phyloP scores from a whole-genome alignment of 1,284 basidiomycete species.

The Papiliotrema flavescens region DNA sequence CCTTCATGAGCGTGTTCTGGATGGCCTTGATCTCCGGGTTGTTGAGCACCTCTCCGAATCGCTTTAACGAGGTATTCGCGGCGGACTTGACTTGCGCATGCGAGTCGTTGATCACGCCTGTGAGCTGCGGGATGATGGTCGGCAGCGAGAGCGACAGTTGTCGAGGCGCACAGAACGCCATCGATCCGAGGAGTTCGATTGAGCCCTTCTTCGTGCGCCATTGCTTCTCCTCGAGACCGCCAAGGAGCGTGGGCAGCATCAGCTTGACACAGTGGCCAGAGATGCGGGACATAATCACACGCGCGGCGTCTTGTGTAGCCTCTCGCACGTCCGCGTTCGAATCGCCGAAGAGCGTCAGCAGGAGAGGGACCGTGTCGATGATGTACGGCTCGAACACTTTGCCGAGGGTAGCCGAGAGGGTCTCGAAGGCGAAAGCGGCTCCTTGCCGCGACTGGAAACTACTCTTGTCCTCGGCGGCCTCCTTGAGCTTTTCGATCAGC shows the following conservation, averaged over 20 bases:
- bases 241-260: constrained; percentile 84
- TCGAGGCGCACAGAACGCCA: constrained; percentile 96
- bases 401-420: constrained; percentile 77
- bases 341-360: constrained; percentile 89
- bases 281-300: constrained; percentile 92
- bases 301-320: constrained; percentile 87
- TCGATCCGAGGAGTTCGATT: constrained; percentile 92
- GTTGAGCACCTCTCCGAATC: constrained; percentile 93
- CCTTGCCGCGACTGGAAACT: constrained; percentile 83
- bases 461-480: constrained; percentile 86
- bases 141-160: constrained; percentile 94
- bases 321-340: constrained; percentile 84
- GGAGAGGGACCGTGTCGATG: constrained; percentile 76
- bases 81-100: constrained; percentile 93
- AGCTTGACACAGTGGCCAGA: constrained; percentile 92
- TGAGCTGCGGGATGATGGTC: constrained; percentile 92
- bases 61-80: constrained; percentile 93
- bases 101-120: constrained; percentile 92
- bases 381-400: constrained; percentile 75
- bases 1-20: constrained; percentile 89
- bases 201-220: constrained; percentile 98
- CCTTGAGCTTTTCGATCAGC: constrained; percentile 67
- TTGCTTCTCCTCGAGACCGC: constrained; percentile 94
- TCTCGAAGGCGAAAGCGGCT: constrained; percentile 92
- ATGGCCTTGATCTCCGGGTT: constrained; percentile 93